Evolutionary conservation across 2,329 filamentous ascomycete genomes (phyloP), one percentile per base, ranked within the genome.

Genomic region (Aspergillus costaricaensis): DNA sequence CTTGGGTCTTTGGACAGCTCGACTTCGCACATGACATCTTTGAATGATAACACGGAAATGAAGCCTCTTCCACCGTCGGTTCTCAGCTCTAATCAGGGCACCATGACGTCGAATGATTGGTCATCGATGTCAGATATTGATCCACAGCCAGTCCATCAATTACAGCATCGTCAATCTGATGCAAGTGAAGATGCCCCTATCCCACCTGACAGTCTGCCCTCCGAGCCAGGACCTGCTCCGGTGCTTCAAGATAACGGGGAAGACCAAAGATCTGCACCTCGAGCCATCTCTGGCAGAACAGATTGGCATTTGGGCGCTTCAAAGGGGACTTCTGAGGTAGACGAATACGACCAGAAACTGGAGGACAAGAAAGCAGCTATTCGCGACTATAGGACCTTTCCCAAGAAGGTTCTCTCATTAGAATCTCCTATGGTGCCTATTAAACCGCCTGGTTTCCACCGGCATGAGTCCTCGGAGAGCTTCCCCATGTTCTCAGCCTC

Each of bases 401-500:
- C 82, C 12, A 82, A 83, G 50, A 81, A 79, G 47, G 74, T 82
- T 14, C 71, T 86, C 49, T 80, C 76, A 23, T 75, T 84, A 50
- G 82, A 84, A 51, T 74, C 79, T 9, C 67, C 74, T 21, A 65
- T 72, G 19, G 70, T 71, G 19, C 59, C 66, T 14, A 70, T 60
- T 41, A 70, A 70, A 50, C 70, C 68, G 65, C 70, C 74, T 61
- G 68, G 68, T 65, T 76, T 76, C 67, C 81, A 63, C 69, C 80
- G 83, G 38, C 83, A 85, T 66, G 81, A 86, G 65, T 88, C 85
- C 23, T 80, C 82, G 6, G 86, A 88, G 63, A 88, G 85, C 70
- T 87, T 88, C 65, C 77, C 81, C 21, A 87, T 88, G 82, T 86
- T 88, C 63, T 86, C 85, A 41, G 83, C 83, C n/a, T 86, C 85